Evolutionary conservation across 495 filamentous ascomycete species (phyloP), one percentile per base, ranked within the genome.

Genomic region (Peziza echinospora): DNA sequence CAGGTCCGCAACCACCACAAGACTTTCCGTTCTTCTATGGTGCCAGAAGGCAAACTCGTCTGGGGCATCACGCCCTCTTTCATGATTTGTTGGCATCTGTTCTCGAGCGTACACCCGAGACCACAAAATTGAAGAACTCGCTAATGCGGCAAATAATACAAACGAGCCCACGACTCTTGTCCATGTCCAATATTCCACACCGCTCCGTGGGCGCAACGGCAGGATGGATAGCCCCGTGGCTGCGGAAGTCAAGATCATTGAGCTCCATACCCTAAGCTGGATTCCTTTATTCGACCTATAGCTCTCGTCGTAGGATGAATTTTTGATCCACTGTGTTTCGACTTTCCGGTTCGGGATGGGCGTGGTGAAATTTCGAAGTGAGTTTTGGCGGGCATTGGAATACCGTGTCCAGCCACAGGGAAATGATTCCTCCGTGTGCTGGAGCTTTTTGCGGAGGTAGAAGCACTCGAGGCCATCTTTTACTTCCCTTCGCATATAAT

Each of bases 341-440:
- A 42, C 7, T 7, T 21, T 21, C 19, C 10, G 19, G 9, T 42
- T 17, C 19, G 40, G 26, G n/a, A 34, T 34, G 8, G 8, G 26
- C 26, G 26, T 8, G n/a, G 26, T 34, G n/a, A n/a, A 34, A 8
- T n/a, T 8, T 34, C 8, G n/a, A 37, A 19, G 13, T 16, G 21
- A 10, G 39, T 16, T 21, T 48, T 9, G 44, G 21, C 21, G 22
- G 40, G 48, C 22, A 10, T 19, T 37, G 19, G 23, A 40, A 8
- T 24, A 44, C 11, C 22, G n/a, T 19, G 19, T n/a, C 25, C 37
- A 37, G 17, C 22, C 7, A 16, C n/a, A n/a, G 1, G 50, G 44
- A 26, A 53, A 50, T 25, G 24, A 50, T 21, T 53, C 51, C 26
- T 34, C 21, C 23, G 49, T 54, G 34, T 54, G 45, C 3, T 51